Base-by-base conservation (phyloP, 1,284 basidiomycete species). In the Inonotus hispidus region DNA sequence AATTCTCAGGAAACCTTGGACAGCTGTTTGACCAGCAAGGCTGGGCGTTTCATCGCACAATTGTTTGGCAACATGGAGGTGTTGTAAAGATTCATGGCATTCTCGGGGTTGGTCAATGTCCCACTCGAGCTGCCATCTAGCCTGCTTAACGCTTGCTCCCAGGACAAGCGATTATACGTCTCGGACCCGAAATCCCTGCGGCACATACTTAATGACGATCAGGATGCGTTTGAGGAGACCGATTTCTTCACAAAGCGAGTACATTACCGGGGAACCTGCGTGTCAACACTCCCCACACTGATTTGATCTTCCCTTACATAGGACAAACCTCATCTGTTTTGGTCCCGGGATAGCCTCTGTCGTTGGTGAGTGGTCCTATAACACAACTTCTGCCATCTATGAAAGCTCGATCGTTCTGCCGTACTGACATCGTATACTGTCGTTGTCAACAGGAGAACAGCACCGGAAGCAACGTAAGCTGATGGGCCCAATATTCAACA, bases 21-120 rank as follows among this genome's bases (percentile, higher is more conserved):
- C 77, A 77, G 59, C 66, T 83, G 0, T 82, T 82, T 67, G 76
- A 75, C 56, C 50, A 73, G 2, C 76, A 82, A 65, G 79, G 78
- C 1, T 68, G 79, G 32, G 70, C 71, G 0, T 83, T 81, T 65
- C 80, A 81, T 60, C 73, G 78, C 35, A 67, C 27, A 14, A 29
- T 52, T 35, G 50, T 52, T 37, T 11, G 50, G 70, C 6, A 66
- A 82, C 23, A 64, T 38, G 65, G 66, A 14, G 59, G 63, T 6
- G 65, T 63, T 4, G 53, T 65, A 3, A 66, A 61, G 47, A 57
- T 65, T 5, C 49, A 67, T 53, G 65, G 63, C 32, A 27, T 64
- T 38, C 59, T 58, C n/a, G 65, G 66, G 37, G 65, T 66, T 60
- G 11, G 58, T 43, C 7, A 38, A 29, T 2, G 41, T 32, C 25